A percentile compares a stretch with the other conserved stretches of the same genome.
These are phyloP conservation scores for Avena insularis DNA, from an alignment of 176 grass and related monocot genomes.

Conservation along the genomic window DNA sequence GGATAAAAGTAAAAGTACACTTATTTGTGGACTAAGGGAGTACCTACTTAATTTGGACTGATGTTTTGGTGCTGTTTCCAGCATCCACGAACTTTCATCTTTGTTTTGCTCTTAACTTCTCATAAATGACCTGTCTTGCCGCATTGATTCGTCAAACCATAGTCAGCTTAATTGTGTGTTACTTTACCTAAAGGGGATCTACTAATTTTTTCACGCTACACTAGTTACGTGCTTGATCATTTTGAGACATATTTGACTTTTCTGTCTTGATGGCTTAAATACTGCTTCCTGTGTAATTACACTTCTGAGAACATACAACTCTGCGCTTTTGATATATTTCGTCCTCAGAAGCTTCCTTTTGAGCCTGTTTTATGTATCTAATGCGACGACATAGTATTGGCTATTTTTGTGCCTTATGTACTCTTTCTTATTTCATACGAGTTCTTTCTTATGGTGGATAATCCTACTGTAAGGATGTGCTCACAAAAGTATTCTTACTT, in stretches of 20 bases:
- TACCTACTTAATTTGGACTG: neutral
- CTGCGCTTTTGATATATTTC: conserved; percentile 23
- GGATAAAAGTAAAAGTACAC: too few relatives aligned
- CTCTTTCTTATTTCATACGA: conserved; percentile 21
- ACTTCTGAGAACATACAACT: neutral
- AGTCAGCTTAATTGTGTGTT: conserved; percentile 17
- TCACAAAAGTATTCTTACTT: conserved; percentile 37
- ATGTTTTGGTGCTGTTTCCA: neutral
- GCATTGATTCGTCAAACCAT: conserved; percentile 18
- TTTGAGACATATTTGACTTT: conserved; percentile 12
- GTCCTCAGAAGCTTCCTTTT: conserved; percentile 20
- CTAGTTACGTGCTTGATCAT: neutral
- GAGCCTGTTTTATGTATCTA: conserved; percentile 21
- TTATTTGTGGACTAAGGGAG: too few relatives aligned
- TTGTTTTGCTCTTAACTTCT: conserved; percentile 22
- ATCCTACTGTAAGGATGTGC: conserved; percentile 26
- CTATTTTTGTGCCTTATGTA: conserved; percentile 35
- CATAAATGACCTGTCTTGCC: conserved; percentile 21
- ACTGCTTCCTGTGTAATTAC: neutral
- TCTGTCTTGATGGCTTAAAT: conserved; percentile 7
- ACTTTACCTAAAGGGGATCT: neutral
- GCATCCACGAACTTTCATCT: neutral
- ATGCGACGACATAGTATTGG: neutral
- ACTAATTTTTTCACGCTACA: neutral
- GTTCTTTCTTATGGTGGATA: neutral